These are phyloP conservation scores for Magnaporthiopsis incrustans DNA, from an alignment of 2,329 filamentous ascomycete species.

Conservation along the genomic window DNA sequence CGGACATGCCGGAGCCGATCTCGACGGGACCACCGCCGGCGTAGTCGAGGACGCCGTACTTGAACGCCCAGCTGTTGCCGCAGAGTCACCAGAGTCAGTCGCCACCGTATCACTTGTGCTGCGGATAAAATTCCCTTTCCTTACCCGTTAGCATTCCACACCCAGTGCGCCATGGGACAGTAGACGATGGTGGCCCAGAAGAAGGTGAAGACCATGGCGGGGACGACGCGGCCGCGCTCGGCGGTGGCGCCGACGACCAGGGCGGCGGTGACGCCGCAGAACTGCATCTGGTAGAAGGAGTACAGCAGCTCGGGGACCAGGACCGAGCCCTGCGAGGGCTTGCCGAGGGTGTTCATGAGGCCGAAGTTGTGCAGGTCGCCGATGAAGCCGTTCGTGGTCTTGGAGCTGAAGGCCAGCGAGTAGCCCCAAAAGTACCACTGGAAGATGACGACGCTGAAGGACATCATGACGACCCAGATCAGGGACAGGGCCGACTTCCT, in stretches of 20 bases:
- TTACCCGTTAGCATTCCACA: constrained; percentile 79
- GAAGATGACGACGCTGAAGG: constrained; percentile 83
- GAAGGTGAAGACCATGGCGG: constrained; percentile 92
- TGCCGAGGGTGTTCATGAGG: constrained; percentile 72
- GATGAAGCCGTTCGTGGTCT: constrained; percentile 81
- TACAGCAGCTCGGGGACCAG: constrained; percentile 86
- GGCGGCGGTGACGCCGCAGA: constrained; percentile 84
- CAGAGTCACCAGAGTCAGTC: too few species aligned
- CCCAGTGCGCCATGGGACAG: constrained; percentile 94
- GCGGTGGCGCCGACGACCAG: constrained; percentile 89
- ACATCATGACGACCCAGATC: constrained; percentile 96
- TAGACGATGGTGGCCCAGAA: constrained; percentile 97
- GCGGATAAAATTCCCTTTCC: too few species aligned
- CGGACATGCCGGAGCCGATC: constrained; percentile 88
- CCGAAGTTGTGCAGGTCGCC: constrained; percentile 86
- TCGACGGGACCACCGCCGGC: constrained; percentile 96
- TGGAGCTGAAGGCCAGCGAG: constrained; percentile 81
- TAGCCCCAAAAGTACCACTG: constrained; percentile 99
- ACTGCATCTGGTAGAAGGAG: constrained; percentile 98
- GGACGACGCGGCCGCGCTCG: constrained; percentile 86
- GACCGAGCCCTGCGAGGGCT: constrained; percentile 80
- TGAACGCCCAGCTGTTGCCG: constrained; percentile 64
- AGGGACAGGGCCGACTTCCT: constrained; percentile 95
- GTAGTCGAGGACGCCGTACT: constrained; percentile 90
- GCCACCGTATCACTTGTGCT: too few species aligned